Evolutionary conservation across 208 protist genomes (phyloP), one percentile per base, ranked within the genome.

Genomic region (Herpetomonas tarakana): DNA sequence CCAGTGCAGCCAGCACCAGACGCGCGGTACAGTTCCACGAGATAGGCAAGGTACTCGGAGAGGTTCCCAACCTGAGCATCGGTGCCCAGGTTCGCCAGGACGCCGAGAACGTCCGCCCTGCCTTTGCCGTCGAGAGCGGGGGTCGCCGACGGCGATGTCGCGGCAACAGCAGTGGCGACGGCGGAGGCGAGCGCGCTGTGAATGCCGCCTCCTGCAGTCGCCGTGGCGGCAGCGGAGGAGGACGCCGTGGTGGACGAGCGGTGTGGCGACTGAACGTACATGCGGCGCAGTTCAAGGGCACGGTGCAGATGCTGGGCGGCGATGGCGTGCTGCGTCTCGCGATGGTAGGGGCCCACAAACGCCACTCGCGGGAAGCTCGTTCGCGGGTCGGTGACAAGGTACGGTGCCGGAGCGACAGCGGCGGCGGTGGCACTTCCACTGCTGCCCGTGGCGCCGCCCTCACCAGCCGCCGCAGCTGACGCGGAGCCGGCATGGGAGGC

Each of bases 251-350:
- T 53, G 41, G 35, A 35, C 69, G 58, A 19, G 55, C n/a, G 22
- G 55, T 21, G 60, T 14, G 51, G 51, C 6, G 62, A 52, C 11
- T 58, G 45, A 52, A 82, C 69, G 70, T 95, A 95, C 28, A 83
- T 68, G 25, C 71, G 52, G 21, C 89, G 86, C 4, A 93, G 73
- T 50, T 92, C 82, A 25, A 95, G 64, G 4, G 86, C 89, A 9
- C 76, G 81, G 52, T 86, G 83, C 39, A 95, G 72, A 22, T 68
- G 57, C 55, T 87, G 83, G n/a, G 78, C 81, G 31, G 80, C 74
- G 24, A 53, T 55, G 29, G 79, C 78, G 58, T 88, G 49, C 45
- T 86, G 76, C 24, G 79, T 73, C 56, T 93, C 84, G 14, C 84
- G 73, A 26, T 95, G 83, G 30, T 78, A 86, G 1, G 81, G 77